These are phyloP conservation scores for Penicillium daleae DNA, from an alignment of 495 filamentous ascomycete genomes.

Conservation along the genomic window DNA sequence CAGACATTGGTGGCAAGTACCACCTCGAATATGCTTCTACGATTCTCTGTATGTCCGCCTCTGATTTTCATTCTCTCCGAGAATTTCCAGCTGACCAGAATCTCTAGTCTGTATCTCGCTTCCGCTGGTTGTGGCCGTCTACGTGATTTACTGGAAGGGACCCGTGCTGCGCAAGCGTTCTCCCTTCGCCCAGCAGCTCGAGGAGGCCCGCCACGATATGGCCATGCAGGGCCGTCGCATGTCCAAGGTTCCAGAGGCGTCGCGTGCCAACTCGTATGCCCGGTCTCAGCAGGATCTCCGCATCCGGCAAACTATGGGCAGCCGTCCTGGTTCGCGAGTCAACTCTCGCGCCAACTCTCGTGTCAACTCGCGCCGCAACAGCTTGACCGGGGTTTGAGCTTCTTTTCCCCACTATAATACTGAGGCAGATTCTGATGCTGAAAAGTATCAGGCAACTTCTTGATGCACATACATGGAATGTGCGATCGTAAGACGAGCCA, in stretches of 20 bases:
- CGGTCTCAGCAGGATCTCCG: conserved; percentile 55
- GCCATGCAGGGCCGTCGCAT: conserved; percentile 40
- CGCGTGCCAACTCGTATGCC: conserved; percentile 49
- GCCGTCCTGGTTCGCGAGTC: conserved; percentile 42
- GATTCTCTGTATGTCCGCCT: conserved; percentile 58
- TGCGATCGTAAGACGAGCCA: background rate
- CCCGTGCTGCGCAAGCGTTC: conserved; percentile 68
- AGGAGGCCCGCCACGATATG: conserved; percentile 52
- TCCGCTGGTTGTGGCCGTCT: conserved; percentile 72
- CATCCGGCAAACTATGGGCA: conserved; percentile 49
- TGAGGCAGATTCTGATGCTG: background rate
- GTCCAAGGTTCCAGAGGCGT: conserved; percentile 43
- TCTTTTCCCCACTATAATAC: background rate
- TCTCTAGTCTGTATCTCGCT: conserved; percentile 61
- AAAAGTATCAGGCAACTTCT: background rate
- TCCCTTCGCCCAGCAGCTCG: conserved; percentile 74
- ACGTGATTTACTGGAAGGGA: conserved; percentile 78
- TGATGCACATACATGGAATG: background rate
- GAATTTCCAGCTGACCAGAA: background rate
- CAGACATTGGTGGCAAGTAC: conserved; percentile 62
- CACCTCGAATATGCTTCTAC: conserved; percentile 72
- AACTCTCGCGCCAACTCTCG: conserved; percentile 43
- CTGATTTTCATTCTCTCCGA: background rate
- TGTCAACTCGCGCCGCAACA: conserved; percentile 45
- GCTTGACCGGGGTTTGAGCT: conserved; percentile 18